These are phyloP conservation scores for Curvularia sp. DNA, from an alignment of 2,329 filamentous ascomycete species.

Conservation along the genomic window DNA sequence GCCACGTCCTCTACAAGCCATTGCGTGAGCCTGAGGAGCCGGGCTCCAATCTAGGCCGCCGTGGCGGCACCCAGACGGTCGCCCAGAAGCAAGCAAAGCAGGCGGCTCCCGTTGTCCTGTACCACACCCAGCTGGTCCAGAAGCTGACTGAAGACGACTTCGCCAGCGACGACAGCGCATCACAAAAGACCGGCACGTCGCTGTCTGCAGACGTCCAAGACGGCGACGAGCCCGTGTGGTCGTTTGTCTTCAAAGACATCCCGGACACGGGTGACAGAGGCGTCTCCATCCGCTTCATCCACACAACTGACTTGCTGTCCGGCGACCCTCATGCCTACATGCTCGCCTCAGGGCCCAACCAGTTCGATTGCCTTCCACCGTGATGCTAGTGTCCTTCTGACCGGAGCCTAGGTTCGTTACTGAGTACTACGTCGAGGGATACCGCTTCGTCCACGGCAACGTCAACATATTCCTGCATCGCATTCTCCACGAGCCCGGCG, in stretches of 20 bases:
- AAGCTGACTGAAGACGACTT: slow-evolving; percentile 51
- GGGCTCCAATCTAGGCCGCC: slow-evolving; percentile 43
- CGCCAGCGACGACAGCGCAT: slow-evolving; percentile 22
- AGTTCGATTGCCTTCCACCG: slow-evolving; percentile 50
- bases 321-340: slow-evolving; percentile 61
- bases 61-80: slow-evolving; percentile 50
- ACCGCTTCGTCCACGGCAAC: slow-evolving; percentile 65
- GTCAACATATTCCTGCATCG: slow-evolving; percentile 65
- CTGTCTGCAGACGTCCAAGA: slow-evolving; percentile 34
- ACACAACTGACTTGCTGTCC: slow-evolving; percentile 56
- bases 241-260: slow-evolving; percentile 51
- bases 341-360: slow-evolving; percentile 60
- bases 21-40: slow-evolving; percentile 55
- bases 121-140: slow-evolving; percentile 62
- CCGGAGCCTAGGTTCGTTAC: slow-evolving; percentile 58
- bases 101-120: slow-evolving; percentile 57
- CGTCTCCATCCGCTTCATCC: slow-evolving; percentile 62
- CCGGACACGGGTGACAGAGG: slow-evolving; percentile 61
- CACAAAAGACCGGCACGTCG: slow-evolving; percentile 15
- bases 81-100: slow-evolving; percentile 41
- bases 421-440: slow-evolving; percentile 64
- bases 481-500: slow-evolving; percentile 57
- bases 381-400: slow-evolving; percentile 29
- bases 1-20: slow-evolving; percentile 66
- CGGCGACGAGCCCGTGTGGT: slow-evolving; percentile 45